A percentile compares a stretch with the other conserved stretches of the same genome.
These are phyloP conservation scores for Erodium moschatum DNA, from an alignment of 441 rosid species.

Conservation along the genomic window DNA sequence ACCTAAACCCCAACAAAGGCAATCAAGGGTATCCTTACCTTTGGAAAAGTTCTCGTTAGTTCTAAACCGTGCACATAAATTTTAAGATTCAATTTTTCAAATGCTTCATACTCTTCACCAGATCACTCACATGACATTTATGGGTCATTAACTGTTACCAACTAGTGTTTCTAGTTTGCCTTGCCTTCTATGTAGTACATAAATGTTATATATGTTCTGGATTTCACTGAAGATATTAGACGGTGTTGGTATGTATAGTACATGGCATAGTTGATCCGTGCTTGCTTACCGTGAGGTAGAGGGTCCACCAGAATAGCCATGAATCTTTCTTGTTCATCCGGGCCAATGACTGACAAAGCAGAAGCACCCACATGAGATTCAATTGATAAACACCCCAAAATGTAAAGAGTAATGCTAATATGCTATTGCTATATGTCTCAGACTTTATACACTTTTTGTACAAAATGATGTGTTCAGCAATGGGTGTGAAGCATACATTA, in stretches of 20 bases:
- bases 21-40: neutral
- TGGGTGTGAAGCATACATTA: too few species aligned
- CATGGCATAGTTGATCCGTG: neutral
- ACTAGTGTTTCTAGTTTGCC: neutral
- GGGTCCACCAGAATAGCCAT: slow-evolving; percentile 99
- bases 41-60: neutral
- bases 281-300: slow-evolving; percentile 73
- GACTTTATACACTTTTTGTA: too few species aligned
- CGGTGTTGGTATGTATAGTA: too few species aligned
- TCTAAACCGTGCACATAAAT: neutral
- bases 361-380: slow-evolving; percentile 19
- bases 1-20: neutral
- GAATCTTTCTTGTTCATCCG: slow-evolving; percentile 97
- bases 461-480: too few species aligned
- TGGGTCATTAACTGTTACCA: neutral
- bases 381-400: slow-evolving; percentile 7
- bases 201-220: neutral
- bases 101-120: slow-evolving; percentile 5
- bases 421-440: too few species aligned
- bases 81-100: neutral
- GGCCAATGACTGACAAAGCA: slow-evolving; percentile 56
- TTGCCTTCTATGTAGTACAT: neutral
- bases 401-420: too few species aligned
- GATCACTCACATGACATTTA: neutral
- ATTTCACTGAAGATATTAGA: neutral